Base-by-base conservation (phyloP, 2,329 filamentous ascomycete genomes). In the Gaeumannomyces tritici region DNA sequence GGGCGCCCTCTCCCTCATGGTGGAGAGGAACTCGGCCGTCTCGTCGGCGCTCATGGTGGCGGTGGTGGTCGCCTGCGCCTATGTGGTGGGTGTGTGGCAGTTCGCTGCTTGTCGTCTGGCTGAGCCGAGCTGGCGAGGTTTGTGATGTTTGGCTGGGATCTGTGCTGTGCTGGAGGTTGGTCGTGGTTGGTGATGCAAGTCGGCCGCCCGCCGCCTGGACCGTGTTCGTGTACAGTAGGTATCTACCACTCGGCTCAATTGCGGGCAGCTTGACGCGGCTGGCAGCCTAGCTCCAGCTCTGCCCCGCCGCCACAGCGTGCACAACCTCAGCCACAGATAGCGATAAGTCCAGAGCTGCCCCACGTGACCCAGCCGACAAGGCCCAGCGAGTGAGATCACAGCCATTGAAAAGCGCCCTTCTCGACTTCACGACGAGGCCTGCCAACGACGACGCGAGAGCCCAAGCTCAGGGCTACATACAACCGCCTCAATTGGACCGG, bases 1-100 rank as follows among this genome's bases (percentile, higher is more conserved):
- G 61, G 92, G 90, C 71, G 92, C 90, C 74, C 87, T 81, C 73
- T 96, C 91, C 74, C 92, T 89, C 84, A 96, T 90, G 70, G 96
- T 89, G 65, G 87, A 86, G 67, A 99, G 89, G 79, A 98, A 96
- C 75, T 96, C 91, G 73, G 91, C 84, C 75, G 98, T 95, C 72
- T 88, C 86, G 75, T 96, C 90, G 78, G 86, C 83, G 76, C 90
- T 92, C 91, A 96, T 96, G 69, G 65, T 72, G 57, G 58, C 47
- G 63, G 63, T 58, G 33, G 61, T 66, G 55, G 27, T 31, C 61
- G 28, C 57, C 29, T 64, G 57, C 60, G 55, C 27, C 60, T 62
- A 61, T 60, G 62, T 60, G 63, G 65, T 62, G 57, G n/a, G n/a
- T n/a, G n/a, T n/a, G n/a, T n/a, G n/a, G n/a, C n/a, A n/a, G n/a